Evolutionary conservation across 495 filamentous ascomycete species (phyloP), one percentile per base, ranked within the genome.

Genomic region (Clohesyomyces aquaticus): DNA sequence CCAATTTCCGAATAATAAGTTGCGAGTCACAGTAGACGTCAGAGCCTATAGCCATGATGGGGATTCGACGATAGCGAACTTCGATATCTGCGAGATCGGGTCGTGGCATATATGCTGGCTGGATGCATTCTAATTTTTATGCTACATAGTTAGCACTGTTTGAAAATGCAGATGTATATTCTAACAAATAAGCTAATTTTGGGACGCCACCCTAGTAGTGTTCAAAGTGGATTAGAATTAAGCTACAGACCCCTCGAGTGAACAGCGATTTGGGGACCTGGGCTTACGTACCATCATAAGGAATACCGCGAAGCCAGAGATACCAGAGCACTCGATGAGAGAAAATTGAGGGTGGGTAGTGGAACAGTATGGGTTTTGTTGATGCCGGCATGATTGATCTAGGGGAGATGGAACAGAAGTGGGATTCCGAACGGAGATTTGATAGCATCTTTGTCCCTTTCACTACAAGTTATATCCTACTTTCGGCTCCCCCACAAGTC

Each of bases 111-210:
- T 73, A 25, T 54, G 71, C 43, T 65, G 70, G 61, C 66, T 87
- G 83, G 9, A 89, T 83, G 56, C 84, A 86, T 81, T 86, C 76
- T 25, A n/a, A n/a, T n/a, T n/a, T n/a, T n/a, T n/a, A n/a, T n/a
- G n/a, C n/a, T n/a, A n/a, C n/a, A n/a, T n/a, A n/a, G n/a, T n/a
- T n/a, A n/a, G n/a, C n/a, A n/a, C n/a, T n/a, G n/a, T n/a, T n/a
- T n/a, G n/a, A n/a, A n/a, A n/a, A n/a, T n/a, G n/a, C n/a, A n/a
- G n/a, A n/a, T n/a, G n/a, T n/a, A n/a, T n/a, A n/a, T n/a, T n/a
- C n/a, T n/a, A n/a, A n/a, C n/a, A n/a, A n/a, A n/a, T n/a, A n/a
- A n/a, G n/a, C n/a, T n/a, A n/a, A n/a, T n/a, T n/a, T n/a, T n/a
- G n/a, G n/a, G n/a, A n/a, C n/a, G n/a, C n/a, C n/a, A n/a, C n/a